A percentile compares a stretch with the other conserved stretches of the same genome.
Conservation (phyloP, 139 green algal species). For the Ulvella scutata region DNA sequence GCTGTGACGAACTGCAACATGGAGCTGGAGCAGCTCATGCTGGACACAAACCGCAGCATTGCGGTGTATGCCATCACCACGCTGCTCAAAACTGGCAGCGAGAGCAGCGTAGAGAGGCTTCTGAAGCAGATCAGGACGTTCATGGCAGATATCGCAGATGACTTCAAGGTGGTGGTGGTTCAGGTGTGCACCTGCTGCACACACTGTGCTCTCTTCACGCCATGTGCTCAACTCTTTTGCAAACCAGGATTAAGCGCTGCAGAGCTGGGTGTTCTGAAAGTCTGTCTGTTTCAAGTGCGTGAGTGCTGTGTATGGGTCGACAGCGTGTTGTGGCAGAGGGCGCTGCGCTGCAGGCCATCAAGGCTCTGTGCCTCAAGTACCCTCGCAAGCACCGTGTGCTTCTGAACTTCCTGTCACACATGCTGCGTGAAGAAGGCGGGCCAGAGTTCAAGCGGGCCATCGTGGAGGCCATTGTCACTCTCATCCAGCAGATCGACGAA, state of each 20-base stretch:
- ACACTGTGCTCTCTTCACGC: too few relatives aligned
- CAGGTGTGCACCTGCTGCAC: too few relatives aligned
- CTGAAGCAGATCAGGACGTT: constrained; percentile 96
- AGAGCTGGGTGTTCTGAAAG: too few relatives aligned
- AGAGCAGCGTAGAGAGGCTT: constrained; percentile 90
- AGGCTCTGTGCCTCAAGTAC: constrained; percentile 93
- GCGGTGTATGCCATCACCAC: constrained; percentile 98
- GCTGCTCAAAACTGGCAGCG: constrained; percentile 96
- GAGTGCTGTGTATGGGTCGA: too few relatives aligned
- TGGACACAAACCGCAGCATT: constrained; percentile 81
- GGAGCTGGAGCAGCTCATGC: constrained; percentile 96
- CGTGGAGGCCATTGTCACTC: constrained; percentile 79
- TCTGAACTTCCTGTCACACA: constrained; percentile 90
- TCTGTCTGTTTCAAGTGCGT: too few relatives aligned
- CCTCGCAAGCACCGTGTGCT: constrained; percentile 86
- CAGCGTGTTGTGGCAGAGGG: too few relatives aligned
- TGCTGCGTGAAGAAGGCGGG: constrained; percentile 61
- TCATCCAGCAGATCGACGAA: constrained; percentile 91
- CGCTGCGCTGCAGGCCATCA: constrained; percentile 86
- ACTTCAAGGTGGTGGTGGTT: constrained; percentile 99
- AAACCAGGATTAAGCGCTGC: too few relatives aligned
- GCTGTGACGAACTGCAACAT: constrained; percentile 97
- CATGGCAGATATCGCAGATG: constrained; percentile 95
- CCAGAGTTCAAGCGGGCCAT: constrained; percentile 99
- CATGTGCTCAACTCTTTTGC: too few relatives aligned